These are phyloP conservation scores for Saccharomyces hybrid DNA, from an alignment of 1,139 yeast genomes.

Conservation along the genomic window DNA sequence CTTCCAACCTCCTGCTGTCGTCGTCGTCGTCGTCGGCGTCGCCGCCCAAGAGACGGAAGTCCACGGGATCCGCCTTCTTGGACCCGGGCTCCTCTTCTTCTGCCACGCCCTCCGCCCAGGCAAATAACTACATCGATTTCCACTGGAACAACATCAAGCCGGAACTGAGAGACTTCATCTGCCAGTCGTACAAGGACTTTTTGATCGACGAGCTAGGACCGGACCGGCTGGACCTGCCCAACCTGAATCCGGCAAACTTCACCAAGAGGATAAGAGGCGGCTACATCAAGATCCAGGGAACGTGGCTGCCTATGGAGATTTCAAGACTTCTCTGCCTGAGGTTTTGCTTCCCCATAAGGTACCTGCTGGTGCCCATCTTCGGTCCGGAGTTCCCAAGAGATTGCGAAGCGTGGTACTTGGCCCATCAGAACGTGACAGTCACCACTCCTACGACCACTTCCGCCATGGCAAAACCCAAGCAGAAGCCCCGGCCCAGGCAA, in stretches of 20 bases:
- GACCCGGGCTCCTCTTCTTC: background rate
- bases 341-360: slow-evolving; percentile 73
- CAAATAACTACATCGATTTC: slow-evolving; percentile 22
- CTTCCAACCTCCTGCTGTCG: background rate
- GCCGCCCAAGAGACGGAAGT: slow-evolving; percentile 8
- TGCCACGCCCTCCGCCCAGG: background rate
- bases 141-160: slow-evolving; percentile 28
- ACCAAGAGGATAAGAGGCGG: slow-evolving; percentile 82
- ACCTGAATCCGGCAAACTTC: slow-evolving; percentile 33
- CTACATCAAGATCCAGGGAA: slow-evolving; percentile 86
- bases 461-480: background rate
- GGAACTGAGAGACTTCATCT: slow-evolving; percentile 44
- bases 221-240: slow-evolving; percentile 4
- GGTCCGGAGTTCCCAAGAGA: slow-evolving; percentile 64
- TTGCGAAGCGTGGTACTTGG: slow-evolving; percentile 35
- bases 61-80: slow-evolving; percentile 6
- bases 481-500: background rate
- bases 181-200: background rate
- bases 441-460: background rate
- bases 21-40: background rate
- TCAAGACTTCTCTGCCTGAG: slow-evolving; percentile 64
- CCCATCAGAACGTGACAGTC: background rate
- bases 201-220: background rate
- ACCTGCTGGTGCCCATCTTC: slow-evolving; percentile 70
- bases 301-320: slow-evolving; percentile 77